Conservation (phyloP, 2,329 filamentous ascomycete species). For the Cladophialophora exuberans region DNA sequence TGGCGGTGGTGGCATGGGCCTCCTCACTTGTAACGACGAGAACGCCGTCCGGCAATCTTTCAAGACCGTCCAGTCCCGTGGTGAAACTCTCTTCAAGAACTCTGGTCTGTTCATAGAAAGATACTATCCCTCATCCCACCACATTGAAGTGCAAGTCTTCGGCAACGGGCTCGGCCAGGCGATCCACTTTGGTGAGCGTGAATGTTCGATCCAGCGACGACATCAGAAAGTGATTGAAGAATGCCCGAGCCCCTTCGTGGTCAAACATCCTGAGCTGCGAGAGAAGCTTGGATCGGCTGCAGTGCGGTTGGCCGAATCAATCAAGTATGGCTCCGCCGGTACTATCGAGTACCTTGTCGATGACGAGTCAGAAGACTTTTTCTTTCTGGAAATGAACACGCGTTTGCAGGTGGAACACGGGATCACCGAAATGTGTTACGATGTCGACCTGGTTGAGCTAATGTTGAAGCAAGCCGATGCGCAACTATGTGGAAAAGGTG, state of each 20-base stretch:
- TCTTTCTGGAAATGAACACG: constrained; percentile 65
- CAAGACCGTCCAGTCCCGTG: constrained; percentile 73
- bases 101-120: constrained; percentile 83
- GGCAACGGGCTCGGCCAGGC: constrained; percentile 79
- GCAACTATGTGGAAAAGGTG: constrained; percentile 49
- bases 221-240: constrained; percentile 94
- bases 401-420: constrained; percentile 62
- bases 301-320: constrained; percentile 63
- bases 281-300: constrained; percentile 68
- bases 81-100: constrained; percentile 78
- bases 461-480: constrained; percentile 61
- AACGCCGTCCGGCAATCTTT: constrained; percentile 73
- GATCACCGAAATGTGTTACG: constrained; percentile 61
- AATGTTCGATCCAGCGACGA: constrained; percentile 83
- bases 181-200: constrained; percentile 82
- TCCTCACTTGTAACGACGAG: constrained; percentile 72
- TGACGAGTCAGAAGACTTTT: constrained; percentile 78
- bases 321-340: constrained; percentile 78
- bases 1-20: constrained; percentile 82
- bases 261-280: constrained; percentile 59
- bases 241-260: constrained; percentile 73
- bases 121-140: constrained; percentile 76
- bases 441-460: constrained; percentile 57
- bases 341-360: constrained; percentile 92
- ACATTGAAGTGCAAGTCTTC: constrained; percentile 91